Evolutionary conservation across 495 filamentous ascomycete genomes (phyloP).

Genomic region (Lophiotrema nucula): DNA sequence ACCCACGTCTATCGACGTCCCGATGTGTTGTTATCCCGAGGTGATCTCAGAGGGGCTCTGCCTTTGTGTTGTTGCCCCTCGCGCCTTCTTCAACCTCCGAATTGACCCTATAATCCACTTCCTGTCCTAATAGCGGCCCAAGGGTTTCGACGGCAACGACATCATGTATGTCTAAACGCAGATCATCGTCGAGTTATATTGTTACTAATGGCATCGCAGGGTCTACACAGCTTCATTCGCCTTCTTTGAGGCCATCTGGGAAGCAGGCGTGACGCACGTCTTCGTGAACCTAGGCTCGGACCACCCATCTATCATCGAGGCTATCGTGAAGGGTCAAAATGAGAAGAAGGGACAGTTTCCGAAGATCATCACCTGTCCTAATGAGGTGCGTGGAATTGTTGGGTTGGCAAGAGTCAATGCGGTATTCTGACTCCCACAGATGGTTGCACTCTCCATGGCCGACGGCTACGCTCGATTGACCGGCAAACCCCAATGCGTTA

Average conservation of each 20-base stretch:
- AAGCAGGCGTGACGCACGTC: slow-evolving; percentile 81
- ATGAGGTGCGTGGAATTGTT: slow-evolving; percentile 58
- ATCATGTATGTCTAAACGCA: too few relatives aligned
- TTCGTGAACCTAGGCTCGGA: slow-evolving; percentile 97
- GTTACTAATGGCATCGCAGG: neutral
- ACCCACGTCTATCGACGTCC: too few relatives aligned
- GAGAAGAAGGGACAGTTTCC: slow-evolving; percentile 69
- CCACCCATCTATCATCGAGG: slow-evolving; percentile 89
- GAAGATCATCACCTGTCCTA: slow-evolving; percentile 87
- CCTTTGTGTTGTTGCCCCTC: neutral
- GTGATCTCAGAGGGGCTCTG: too few relatives aligned
- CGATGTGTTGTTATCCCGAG: too few relatives aligned
- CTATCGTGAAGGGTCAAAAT: slow-evolving; percentile 86
- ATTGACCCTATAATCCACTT: too few relatives aligned
- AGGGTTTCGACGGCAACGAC: too few relatives aligned
- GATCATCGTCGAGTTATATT: too few relatives aligned
- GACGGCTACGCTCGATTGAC: slow-evolving; percentile 91
- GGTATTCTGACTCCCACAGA: slow-evolving; percentile 50
- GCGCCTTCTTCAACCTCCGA: neutral
- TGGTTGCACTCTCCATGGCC: slow-evolving; percentile 97
- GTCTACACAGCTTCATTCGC: slow-evolving; percentile 74
- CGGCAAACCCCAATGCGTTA: slow-evolving; percentile 82
- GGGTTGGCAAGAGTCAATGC: neutral
- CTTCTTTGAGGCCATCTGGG: slow-evolving; percentile 95
- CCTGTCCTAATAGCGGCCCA: too few relatives aligned